phyloP scores from a whole-genome alignment of 169 alveolate species.

The Cryptosporidium canis region DNA sequence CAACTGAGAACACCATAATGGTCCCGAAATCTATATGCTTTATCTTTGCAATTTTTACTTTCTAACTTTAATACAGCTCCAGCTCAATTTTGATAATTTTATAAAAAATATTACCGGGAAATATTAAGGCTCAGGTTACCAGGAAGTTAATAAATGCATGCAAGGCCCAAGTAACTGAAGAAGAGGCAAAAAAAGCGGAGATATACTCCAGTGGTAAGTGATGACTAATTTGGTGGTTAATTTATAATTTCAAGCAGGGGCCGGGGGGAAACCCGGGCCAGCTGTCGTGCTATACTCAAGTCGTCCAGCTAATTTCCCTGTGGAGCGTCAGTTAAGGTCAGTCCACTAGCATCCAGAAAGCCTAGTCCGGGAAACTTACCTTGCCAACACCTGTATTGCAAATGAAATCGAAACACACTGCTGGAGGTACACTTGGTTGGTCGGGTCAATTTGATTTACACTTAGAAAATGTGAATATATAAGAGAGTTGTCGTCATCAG shows the following conservation, averaged over 20 bases:
- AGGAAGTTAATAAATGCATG: neutral
- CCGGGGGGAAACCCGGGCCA: no score
- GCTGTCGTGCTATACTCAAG: no score
- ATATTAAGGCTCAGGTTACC: no score
- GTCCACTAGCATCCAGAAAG: neutral
- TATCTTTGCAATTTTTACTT: neutral
- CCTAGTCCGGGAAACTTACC: conserved; percentile 16
- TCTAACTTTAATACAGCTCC: neutral
- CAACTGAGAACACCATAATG: neutral
- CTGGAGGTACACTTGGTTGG: conserved; percentile 14
- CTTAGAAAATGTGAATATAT: conserved; percentile 38
- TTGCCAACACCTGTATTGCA: conserved; percentile 38
- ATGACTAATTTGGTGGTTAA: no score
- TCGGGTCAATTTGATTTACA: conserved; percentile 34
- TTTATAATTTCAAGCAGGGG: no score
- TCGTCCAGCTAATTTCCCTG: conserved; percentile 5
- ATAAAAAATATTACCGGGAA: neutral
- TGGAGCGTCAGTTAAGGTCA: neutral
- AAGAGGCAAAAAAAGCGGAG: neutral
- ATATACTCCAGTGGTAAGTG: neutral
- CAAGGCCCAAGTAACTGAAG: neutral
- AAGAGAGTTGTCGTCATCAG: neutral
- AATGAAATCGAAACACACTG: conserved; percentile 49
- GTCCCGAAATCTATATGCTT: neutral
- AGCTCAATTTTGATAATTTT: neutral